Conservation (phyloP, 2,329 filamentous ascomycete species). For the Cordyceps javanica region DNA sequence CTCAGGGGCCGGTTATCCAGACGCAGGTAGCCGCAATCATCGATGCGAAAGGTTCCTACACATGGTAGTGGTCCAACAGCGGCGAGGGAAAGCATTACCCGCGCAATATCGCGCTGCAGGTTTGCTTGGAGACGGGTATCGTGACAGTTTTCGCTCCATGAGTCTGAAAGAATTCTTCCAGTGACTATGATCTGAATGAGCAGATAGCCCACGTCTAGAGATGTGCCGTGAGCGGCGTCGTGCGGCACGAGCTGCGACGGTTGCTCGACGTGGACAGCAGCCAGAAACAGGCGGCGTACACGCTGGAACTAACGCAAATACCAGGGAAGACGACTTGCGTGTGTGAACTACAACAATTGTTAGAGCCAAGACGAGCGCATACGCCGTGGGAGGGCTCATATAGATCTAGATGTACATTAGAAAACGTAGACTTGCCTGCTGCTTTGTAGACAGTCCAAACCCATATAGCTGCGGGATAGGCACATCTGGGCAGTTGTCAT, state of each 20-base stretch:
- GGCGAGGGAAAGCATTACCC: slow-evolving; percentile 25
- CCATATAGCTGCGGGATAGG: slow-evolving; percentile 21
- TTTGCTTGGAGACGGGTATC: slow-evolving; percentile 17
- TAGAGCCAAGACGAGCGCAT: no score
- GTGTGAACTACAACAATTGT: slow-evolving; percentile 10
- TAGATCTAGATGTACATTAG: not conserved
- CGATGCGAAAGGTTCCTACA: slow-evolving; percentile 23
- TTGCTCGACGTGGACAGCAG: slow-evolving; percentile 13
- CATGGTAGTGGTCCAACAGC: slow-evolving; percentile 22
- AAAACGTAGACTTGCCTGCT: slow-evolving; percentile 11
- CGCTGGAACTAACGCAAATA: slow-evolving; percentile 13
- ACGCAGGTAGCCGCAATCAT: slow-evolving; percentile 24
- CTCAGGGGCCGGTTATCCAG: slow-evolving; percentile 20
- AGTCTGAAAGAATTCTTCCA: slow-evolving; percentile 17
- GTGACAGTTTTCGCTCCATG: slow-evolving; percentile 17
- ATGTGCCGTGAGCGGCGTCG: not conserved
- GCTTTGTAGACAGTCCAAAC: slow-evolving; percentile 18
- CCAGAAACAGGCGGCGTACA: not conserved
- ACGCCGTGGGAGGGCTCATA: no score
- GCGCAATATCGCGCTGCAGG: slow-evolving; percentile 25
- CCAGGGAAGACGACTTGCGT: slow-evolving; percentile 2
- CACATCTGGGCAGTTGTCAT: slow-evolving; percentile 18
- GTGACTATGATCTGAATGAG: slow-evolving; percentile 18
- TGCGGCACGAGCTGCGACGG: slow-evolving; percentile 15
- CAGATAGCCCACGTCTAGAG: slow-evolving; percentile 17